Conservation (phyloP, 2,329 filamentous ascomycete species). For the Fusarium coicis region DNA sequence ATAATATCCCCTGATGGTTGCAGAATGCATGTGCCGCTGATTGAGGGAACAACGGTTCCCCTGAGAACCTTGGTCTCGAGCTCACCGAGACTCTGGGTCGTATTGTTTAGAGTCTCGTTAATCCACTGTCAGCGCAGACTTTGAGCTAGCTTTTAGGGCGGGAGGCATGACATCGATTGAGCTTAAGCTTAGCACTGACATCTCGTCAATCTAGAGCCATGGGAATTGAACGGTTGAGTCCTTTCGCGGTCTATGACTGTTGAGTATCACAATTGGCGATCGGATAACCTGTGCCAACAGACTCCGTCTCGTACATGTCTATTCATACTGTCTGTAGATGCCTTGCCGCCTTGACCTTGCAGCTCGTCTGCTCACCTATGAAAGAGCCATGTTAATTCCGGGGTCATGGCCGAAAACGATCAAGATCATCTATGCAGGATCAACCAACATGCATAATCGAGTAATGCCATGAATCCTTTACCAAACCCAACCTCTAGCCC, state of each 20-base stretch:
- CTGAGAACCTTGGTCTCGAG: background rate
- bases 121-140: no score
- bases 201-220: background rate
- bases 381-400: background rate
- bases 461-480: background rate
- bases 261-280: background rate
- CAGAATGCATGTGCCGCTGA: background rate
- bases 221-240: background rate
- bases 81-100: background rate
- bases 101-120: background rate
- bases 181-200: background rate
- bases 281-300: background rate
- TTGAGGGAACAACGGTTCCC: background rate
- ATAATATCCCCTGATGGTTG: background rate
- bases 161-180: background rate
- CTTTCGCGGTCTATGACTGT: background rate
- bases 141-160: background rate
- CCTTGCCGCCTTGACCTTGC: background rate
- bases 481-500: background rate
- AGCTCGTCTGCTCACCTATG: background rate
- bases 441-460: background rate
- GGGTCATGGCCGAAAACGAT: background rate
- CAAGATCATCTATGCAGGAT: background rate
- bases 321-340: background rate
- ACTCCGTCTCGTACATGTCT: fast-evolving